Evolutionary conservation across 2,329 filamentous ascomycete genomes (phyloP), one percentile per base, ranked within the genome.

Genomic region (Chaetomiaceae sp.): DNA sequence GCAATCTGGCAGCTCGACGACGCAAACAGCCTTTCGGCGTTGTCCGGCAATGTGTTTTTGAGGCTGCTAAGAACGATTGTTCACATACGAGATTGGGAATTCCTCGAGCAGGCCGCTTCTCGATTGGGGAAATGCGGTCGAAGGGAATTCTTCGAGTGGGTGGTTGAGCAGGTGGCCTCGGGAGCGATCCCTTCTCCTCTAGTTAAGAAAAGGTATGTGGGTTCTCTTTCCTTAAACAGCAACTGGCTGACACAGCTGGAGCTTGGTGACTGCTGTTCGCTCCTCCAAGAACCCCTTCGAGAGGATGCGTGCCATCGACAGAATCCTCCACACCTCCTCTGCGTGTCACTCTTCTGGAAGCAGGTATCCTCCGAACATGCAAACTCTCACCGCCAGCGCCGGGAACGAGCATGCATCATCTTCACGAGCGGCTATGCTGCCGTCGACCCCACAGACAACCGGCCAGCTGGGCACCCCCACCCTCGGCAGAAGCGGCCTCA

Each of bases 101-200:
- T 58, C 16, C 50, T 58, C 19, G 49, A 54, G n/a, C 35, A 50
- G 37, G 42, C 23, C 14, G 43, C 50, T 20, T 25, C 23, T 8
- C 42, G 33, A n/a, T 27, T 52, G 8, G 41, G 48, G 10, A 25
- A 31, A 6, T 17, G 17, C 2, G 40, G 54, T 3, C 48, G 44
- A 1, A 12, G 27, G 4, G 9, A 25, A 5, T 55, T 60, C 38
- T 55, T 58, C 35, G 10, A 27, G 4, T 57, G 54, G 54, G 33
- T 47, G 9, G 43, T 35, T 2, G 25, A 25, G 8, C 40, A 48
- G 34, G n/a, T 59, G n/a, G 40, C 44, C 5, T 41, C 33, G 1
- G 48, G 44, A 3, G 17, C 21, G 4, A 17, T 57, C 10, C 12
- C 37, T 12, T 33, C 52, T 3, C 13, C 37, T 3, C 34, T 48